Percentiles rank a stretch among this genome's conserved stretches.
phyloP scores from a whole-genome alignment of 768 basidiomycete genomes.

The Leucocoprinus sp. region DNA sequence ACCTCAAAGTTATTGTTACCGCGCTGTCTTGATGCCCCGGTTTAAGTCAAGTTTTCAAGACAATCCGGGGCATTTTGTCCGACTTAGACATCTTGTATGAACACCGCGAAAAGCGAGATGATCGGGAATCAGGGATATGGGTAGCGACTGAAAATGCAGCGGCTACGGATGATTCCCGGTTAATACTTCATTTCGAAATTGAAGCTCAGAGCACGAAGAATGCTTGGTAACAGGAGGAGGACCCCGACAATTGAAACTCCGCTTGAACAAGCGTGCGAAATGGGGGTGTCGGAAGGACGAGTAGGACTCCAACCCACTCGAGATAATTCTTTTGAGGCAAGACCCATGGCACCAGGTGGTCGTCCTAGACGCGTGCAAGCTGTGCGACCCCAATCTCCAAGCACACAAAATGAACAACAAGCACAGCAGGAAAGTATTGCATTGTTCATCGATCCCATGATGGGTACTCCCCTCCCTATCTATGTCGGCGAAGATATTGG shows the following conservation, averaged over 20 bases:
- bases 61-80: too few species aligned
- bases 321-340: constrained; percentile 30
- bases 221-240: background rate
- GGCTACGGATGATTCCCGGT: too few species aligned
- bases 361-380: constrained; percentile 30
- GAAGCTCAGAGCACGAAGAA: too few species aligned
- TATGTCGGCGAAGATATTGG: constrained; percentile 79
- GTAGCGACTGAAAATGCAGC: too few species aligned
- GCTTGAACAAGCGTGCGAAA: constrained; percentile 13
- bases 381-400: constrained; percentile 14
- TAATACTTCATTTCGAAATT: too few species aligned
- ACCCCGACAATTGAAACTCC: constrained; percentile 13
- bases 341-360: constrained; percentile 76
- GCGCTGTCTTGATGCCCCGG: too few species aligned
- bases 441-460: constrained; percentile 77
- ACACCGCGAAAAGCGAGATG: too few species aligned
- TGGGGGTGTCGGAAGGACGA: constrained; percentile 12
- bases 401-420: constrained; percentile 32
- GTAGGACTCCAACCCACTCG: constrained; percentile 40
- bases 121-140: too few species aligned
- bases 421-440: constrained; percentile 4
- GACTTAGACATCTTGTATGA: too few species aligned
- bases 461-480: constrained; percentile 65
- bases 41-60: too few species aligned
- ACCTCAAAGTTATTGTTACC: too few species aligned